Percentiles rank a stretch among this genome's conserved stretches.
These are phyloP conservation scores for Tylopilus orsonianus DNA, from an alignment of 1,284 basidiomycete species.

Conservation along the genomic window DNA sequence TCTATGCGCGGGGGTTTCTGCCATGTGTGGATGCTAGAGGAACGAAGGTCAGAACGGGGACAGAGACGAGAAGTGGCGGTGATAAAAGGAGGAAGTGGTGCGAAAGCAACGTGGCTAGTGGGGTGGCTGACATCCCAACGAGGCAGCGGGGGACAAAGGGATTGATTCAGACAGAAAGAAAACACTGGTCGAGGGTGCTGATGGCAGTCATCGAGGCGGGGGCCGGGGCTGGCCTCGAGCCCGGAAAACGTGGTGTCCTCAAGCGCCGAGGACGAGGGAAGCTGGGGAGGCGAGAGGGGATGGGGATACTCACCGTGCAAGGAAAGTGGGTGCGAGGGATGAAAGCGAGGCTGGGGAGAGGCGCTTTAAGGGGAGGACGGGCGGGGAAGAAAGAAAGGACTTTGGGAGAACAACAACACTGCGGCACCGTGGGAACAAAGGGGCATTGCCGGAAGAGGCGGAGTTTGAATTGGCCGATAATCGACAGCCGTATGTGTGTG, in stretches of 20 bases:
- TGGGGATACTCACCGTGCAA: slow-evolving; percentile 33
- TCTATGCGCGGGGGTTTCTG: slow-evolving; percentile 68
- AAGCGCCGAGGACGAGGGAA: no score
- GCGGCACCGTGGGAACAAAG: slow-evolving; percentile 34
- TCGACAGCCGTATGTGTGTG: not conserved
- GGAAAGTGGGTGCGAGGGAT: slow-evolving; percentile 16
- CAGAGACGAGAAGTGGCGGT: not conserved
- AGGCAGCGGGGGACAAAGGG: slow-evolving; percentile 2
- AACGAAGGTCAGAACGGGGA: slow-evolving; percentile 7
- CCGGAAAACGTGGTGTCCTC: slow-evolving; percentile 31
- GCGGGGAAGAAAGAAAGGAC: slow-evolving; percentile 26
- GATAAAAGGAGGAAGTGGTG: slow-evolving; percentile 21
- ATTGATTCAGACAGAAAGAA: slow-evolving; percentile 1
- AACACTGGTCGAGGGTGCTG: slow-evolving; percentile 1
- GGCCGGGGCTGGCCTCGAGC: slow-evolving; percentile 5
- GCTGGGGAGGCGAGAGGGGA: slow-evolving; percentile 12
- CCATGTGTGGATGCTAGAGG: slow-evolving; percentile 45
- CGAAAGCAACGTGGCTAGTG: slow-evolving; percentile 15
- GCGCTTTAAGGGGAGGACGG: slow-evolving; percentile 10
- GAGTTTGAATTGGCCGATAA: slow-evolving; percentile 28
- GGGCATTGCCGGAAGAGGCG: slow-evolving; percentile 26
- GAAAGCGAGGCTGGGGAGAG: slow-evolving; percentile 20
- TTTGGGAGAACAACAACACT: slow-evolving; percentile 34
- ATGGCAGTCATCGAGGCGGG: slow-evolving; percentile 6
- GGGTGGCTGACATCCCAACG: slow-evolving; percentile 29